Evolutionary conservation across 163 green algal species (phyloP).

Genomic region (Chlamydomonas reinhardtii): DNA sequence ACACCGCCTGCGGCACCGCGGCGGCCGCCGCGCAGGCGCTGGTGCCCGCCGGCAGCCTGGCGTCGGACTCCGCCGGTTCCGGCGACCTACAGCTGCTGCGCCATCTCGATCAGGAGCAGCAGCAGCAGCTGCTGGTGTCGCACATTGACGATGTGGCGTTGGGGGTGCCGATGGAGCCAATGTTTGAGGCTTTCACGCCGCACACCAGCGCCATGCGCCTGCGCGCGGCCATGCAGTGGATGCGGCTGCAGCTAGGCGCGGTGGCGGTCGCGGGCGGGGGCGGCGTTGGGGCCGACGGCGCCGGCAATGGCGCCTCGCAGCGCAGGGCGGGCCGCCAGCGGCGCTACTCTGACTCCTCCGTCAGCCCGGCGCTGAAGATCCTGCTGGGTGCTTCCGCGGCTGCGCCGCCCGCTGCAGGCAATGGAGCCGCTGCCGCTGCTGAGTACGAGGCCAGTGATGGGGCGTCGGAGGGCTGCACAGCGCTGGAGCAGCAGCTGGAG

Average conservation of each 20-base stretch:
- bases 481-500: neutral
- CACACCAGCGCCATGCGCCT: constrained; percentile 19
- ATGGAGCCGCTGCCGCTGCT: too few species aligned
- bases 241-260: constrained; percentile 27
- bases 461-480: too few species aligned
- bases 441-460: too few species aligned
- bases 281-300: too few species aligned
- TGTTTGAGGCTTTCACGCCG: neutral
- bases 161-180: neutral
- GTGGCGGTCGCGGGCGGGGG: too few species aligned
- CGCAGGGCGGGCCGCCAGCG: neutral
- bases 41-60: too few species aligned
- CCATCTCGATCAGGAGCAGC: neutral
- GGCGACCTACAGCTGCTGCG: too few species aligned
- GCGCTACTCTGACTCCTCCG: constrained; percentile 20
- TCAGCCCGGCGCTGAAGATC: constrained; percentile 16
- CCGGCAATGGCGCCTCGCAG: neutral
- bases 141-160: too few species aligned
- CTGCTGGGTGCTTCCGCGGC: neutral
- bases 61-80: too few species aligned
- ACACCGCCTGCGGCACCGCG: too few species aligned
- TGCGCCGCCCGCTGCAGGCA: too few species aligned
- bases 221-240: constrained; percentile 38
- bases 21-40: too few species aligned
- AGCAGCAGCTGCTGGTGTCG: neutral